Conservation (phyloP, 305 asterid species). For the Solanum hybrid region DNA sequence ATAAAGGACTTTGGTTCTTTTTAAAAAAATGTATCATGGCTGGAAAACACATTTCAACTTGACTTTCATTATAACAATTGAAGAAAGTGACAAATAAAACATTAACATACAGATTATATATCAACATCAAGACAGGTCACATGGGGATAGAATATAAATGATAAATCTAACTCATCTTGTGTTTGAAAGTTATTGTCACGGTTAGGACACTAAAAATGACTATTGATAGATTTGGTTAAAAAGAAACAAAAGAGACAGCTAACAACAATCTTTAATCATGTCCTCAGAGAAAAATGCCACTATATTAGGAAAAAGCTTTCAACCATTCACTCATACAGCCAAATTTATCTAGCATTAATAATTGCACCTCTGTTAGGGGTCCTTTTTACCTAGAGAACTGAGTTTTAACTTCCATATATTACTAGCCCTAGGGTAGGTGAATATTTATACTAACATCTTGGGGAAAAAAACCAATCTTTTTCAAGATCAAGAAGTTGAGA, state of each 20-base stretch:
- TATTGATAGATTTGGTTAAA: neutral
- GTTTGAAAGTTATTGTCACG: neutral
- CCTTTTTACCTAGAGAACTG: neutral
- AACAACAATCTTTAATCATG: neutral
- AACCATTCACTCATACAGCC: neutral
- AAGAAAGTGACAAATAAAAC: neutral
- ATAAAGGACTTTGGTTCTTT: neutral
- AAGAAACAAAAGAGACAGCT: neutral
- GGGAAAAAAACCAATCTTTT: neutral
- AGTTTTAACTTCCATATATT: neutral
- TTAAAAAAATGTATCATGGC: neutral
- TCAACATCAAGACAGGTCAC: slow-evolving; percentile 30
- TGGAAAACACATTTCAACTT: neutral
- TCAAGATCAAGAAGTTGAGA: neutral
- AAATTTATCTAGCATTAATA: neutral
- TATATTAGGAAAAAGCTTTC: neutral
- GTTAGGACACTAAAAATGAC: neutral
- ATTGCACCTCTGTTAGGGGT: neutral
- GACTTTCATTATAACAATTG: neutral
- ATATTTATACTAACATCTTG: neutral
- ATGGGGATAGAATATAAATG: neutral
- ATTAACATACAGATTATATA: neutral
- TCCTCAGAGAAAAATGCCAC: neutral
- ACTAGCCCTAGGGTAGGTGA: neutral
- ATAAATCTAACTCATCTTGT: neutral